phyloP scores from a whole-genome alignment of 768 basidiomycete species.

The Psilocybe subaeruginosa region DNA sequence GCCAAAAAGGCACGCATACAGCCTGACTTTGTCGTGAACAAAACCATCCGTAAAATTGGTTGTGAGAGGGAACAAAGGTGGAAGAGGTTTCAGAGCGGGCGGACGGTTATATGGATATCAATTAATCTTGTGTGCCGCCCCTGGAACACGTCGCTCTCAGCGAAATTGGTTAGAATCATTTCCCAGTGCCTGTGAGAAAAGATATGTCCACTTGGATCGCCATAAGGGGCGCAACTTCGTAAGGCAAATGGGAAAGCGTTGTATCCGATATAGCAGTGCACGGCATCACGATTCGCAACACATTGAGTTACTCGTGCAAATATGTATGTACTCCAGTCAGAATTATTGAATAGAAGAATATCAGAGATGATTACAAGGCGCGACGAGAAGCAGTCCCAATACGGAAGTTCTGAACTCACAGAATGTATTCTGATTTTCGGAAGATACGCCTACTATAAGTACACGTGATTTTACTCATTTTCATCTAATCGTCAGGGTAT shows the following conservation, averaged over 20 bases:
- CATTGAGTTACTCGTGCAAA: not conserved
- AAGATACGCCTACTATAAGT: conserved; percentile 5
- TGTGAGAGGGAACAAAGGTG: not conserved
- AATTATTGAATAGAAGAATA: not conserved
- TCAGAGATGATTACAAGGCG: too few species aligned
- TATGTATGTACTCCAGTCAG: not conserved
- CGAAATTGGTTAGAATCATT: not conserved
- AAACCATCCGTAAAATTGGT: not conserved
- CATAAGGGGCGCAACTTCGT: not conserved
- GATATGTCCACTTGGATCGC: not conserved
- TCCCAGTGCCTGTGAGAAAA: conserved; percentile 14
- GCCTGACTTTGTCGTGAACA: not conserved
- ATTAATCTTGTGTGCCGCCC: not conserved
- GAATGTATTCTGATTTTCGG: not conserved
- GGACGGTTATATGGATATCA: not conserved
- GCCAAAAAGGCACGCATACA: conserved; percentile 5
- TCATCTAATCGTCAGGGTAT: conserved; percentile 16
- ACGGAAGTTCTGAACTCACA: not conserved
- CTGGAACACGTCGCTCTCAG: conserved; percentile 18
- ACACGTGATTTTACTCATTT: conserved; percentile 22
- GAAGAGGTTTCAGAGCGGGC: not conserved
- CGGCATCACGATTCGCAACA: not conserved
- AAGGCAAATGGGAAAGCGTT: not conserved
- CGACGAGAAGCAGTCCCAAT: not conserved
- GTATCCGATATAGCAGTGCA: not conserved